A percentile compares a stretch with the other conserved stretches of the same genome.
phyloP scores from a whole-genome alignment of 495 filamentous ascomycete genomes.

The Paragyromitra xinjiangensis region DNA sequence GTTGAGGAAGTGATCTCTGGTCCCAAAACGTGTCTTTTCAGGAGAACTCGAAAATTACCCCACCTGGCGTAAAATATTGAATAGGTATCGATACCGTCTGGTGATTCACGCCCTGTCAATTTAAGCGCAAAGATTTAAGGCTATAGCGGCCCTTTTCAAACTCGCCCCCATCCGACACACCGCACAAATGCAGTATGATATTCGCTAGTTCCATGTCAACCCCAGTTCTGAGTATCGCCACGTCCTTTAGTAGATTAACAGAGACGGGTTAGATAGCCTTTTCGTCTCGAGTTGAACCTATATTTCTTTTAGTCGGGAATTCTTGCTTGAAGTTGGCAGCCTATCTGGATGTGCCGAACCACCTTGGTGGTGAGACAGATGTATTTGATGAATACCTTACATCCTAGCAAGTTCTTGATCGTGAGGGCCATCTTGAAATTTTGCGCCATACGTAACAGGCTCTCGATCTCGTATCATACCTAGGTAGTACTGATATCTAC shows the following conservation, averaged over 20 bases:
- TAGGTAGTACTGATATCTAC: neutral
- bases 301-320: neutral
- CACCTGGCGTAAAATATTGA: neutral
- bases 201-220: neutral
- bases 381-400: neutral
- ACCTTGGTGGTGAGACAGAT: neutral
- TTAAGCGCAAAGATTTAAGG: neutral
- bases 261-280: neutral
- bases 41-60: no score
- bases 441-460: neutral
- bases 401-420: neutral
- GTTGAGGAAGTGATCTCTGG: no score
- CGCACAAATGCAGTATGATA: neutral
- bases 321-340: neutral
- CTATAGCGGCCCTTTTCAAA: neutral
- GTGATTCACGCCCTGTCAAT: neutral
- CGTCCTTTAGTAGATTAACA: neutral
- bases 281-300: neutral
- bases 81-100: neutral
- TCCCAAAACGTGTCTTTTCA: no score
- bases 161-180: slow-evolving; percentile 1
- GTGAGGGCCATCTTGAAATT: neutral
- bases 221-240: neutral
- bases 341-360: neutral
- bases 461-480: neutral